These are phyloP conservation scores for Lepidium didymum DNA, from an alignment of 345 rosid genomes.

Conservation along the genomic window DNA sequence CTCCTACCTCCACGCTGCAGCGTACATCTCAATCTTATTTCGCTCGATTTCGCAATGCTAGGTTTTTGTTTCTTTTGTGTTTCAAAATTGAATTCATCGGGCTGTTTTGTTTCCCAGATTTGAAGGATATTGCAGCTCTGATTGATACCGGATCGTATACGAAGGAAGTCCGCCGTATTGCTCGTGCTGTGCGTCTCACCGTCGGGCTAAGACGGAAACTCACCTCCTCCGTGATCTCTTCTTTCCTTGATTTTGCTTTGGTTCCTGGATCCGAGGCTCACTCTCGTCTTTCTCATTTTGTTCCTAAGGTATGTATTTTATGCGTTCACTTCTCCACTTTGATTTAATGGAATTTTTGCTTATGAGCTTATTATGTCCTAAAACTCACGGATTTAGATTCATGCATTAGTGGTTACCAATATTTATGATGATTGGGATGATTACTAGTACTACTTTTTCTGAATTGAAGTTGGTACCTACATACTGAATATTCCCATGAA, in stretches of 20 bases:
- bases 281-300: constrained; percentile 39
- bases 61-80: neutral
- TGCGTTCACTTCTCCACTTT: neutral
- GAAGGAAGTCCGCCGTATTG: constrained; percentile 63
- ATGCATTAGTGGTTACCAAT: neutral
- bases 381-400: neutral
- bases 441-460: neutral
- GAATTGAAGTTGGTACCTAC: neutral
- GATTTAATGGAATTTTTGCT: neutral
- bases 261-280: constrained; percentile 58
- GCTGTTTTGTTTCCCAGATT: constrained; percentile 30
- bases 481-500: neutral
- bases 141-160: constrained; percentile 65
- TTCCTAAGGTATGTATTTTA: constrained; percentile 58
- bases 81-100: neutral
- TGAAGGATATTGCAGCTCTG: constrained; percentile 67
- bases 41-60: neutral
- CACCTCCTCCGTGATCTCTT: constrained; percentile 40
- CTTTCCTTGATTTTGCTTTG: constrained; percentile 57
- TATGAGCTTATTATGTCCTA: neutral
- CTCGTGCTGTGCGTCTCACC: constrained; percentile 67
- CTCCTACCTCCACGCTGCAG: constrained; percentile 55
- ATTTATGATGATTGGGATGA: neutral
- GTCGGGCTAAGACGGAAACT: constrained; percentile 54
- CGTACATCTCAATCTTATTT: constrained; percentile 28